Evolutionary conservation across 441 rosid genomes (phyloP).

Genomic region (Mallotus japonicus): DNA sequence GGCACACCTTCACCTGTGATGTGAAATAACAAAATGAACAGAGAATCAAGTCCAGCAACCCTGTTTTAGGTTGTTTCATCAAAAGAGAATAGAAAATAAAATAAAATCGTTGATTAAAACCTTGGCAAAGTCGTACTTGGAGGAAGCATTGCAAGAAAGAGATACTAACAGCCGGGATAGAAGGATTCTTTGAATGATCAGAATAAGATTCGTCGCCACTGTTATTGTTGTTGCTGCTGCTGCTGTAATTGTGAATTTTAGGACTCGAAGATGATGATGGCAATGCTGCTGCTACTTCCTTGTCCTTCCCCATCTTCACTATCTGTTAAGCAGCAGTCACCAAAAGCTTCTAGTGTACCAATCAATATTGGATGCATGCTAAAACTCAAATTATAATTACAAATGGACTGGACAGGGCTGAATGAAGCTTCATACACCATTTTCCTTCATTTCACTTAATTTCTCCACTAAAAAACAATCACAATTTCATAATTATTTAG

Average conservation of each 20-base stretch:
- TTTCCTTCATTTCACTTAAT: no score
- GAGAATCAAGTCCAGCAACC: background rate
- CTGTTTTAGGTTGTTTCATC: background rate
- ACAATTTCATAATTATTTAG: no score
- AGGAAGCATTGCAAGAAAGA: slow-evolving; percentile 83
- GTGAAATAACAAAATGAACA: background rate
- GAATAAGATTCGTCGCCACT: slow-evolving; percentile 20
- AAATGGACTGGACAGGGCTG: no score
- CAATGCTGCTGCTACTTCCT: slow-evolving; percentile 25
- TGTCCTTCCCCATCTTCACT: slow-evolving; percentile 36
- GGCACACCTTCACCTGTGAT: slow-evolving; percentile 92
- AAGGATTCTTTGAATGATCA: slow-evolving; percentile 22
- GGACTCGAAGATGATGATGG: slow-evolving; percentile 21
- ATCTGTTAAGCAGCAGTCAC: no score
- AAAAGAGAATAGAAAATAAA: no score
- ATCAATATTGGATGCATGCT: no score
- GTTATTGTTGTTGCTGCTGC: no score
- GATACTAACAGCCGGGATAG: slow-evolving; percentile 49
- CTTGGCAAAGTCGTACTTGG: slow-evolving; percentile 99
- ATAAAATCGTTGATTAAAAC: slow-evolving; percentile 25
- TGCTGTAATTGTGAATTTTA: slow-evolving; percentile 8
- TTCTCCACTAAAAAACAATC: no score
- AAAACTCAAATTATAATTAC: no score
- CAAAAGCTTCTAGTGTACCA: no score
- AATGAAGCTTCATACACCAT: no score